phyloP scores from a whole-genome alignment of 1,284 basidiomycete genomes.

The Gymnopus androsaceus region DNA sequence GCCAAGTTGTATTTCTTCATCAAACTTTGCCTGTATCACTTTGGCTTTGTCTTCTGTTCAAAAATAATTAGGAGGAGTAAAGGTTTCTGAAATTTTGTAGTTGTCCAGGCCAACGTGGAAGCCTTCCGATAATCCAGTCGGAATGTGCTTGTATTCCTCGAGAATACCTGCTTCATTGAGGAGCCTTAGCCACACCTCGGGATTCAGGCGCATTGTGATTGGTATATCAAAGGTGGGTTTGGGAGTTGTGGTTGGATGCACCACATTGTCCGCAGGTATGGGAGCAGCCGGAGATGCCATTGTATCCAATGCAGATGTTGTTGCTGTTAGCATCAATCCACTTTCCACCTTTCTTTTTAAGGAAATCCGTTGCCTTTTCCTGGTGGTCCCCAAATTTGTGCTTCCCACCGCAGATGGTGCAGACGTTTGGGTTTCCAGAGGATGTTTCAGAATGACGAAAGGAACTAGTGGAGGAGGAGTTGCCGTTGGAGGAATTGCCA shows the following conservation, averaged over 20 bases:
- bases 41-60: neutral
- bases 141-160: neutral
- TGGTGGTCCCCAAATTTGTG: neutral
- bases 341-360: neutral
- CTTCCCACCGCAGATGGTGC: neutral
- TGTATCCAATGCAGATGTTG: neutral
- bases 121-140: neutral
- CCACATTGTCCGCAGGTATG: constrained; percentile 1
- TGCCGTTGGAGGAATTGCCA: too few relatives aligned
- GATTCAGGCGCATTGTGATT: neutral
- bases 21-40: neutral
- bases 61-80: neutral
- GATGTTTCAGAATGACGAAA: neutral
- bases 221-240: neutral
- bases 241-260: neutral
- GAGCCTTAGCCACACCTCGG: neutral
- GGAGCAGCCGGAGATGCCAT: neutral
- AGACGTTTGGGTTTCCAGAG: neutral
- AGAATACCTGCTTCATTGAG: neutral
- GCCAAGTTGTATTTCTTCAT: neutral
- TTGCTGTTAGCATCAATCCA: neutral
- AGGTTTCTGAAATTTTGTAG: neutral
- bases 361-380: neutral
- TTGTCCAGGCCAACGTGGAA: neutral
- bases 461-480: too few relatives aligned